Evolutionary conservation across 192 early-diverging fungal genomes (phyloP).

Genomic region (Allomyces arbusculus): DNA sequence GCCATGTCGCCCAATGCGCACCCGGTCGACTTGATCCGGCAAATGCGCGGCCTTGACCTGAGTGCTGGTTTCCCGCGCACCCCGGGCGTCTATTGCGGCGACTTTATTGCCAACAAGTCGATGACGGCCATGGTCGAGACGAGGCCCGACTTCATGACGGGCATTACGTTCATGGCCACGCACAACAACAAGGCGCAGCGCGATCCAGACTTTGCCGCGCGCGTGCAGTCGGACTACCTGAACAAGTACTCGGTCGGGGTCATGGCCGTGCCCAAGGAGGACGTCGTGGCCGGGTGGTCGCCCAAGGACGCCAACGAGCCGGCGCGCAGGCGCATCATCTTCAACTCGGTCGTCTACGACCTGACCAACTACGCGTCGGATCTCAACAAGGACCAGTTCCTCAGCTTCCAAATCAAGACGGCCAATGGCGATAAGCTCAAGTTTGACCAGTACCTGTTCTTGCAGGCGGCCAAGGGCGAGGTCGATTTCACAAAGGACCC

Average conservation of each 20-base stretch:
- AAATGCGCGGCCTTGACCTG: not conserved
- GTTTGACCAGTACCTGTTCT: not conserved
- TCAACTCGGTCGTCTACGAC: slow-evolving; percentile 52
- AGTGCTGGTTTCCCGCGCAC: not conserved
- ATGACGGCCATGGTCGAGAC: not conserved
- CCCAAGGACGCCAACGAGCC: not conserved
- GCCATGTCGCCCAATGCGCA: not conserved
- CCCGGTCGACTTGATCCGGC: not conserved
- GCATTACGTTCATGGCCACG: slow-evolving; percentile 25
- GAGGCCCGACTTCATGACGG: slow-evolving; percentile 1
- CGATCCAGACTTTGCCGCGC: not conserved
- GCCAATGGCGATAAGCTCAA: not conserved
- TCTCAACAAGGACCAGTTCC: not conserved
- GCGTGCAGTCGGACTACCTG: not conserved
- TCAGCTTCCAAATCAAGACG: not conserved
- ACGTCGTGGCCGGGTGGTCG: not conserved
- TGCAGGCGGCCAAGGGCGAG: not conserved
- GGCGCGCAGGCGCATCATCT: slow-evolving; percentile 31
- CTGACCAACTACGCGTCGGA: slow-evolving; percentile 28
- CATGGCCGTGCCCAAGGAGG: not conserved
- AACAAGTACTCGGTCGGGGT: not conserved
- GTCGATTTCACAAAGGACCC: not conserved
- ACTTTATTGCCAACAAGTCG: not conserved
- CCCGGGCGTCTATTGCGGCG: not conserved
- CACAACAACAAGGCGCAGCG: slow-evolving; percentile 3